Evolutionary conservation across 768 basidiomycete genomes (phyloP), one percentile per base, ranked within the genome.

Genomic region (Dentipellis fragilis): DNA sequence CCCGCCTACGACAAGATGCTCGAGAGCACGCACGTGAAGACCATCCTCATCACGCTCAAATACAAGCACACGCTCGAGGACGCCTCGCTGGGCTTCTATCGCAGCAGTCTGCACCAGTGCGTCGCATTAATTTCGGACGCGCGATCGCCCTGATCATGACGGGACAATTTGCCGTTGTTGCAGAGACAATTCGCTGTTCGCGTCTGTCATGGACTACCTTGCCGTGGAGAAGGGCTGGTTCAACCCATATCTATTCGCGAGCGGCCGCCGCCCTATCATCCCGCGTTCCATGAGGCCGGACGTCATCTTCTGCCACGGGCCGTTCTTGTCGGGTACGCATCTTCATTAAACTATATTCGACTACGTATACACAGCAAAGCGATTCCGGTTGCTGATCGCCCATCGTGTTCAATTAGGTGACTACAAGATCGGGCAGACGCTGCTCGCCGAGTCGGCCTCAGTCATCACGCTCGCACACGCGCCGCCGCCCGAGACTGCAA

Each of bases 221-320:
- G 74, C 80, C 2, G 69, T 80, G 3, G 78, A 81, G 66, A 83
- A 84, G 65, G 83, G 82, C 12, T 84, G 84, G 83, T 84, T 84
- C 67, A 80, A 76, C 11, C 82, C 82, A 0, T 83, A 84, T 63
- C 70, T 84, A 1, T 85, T 82, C 63, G 81, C 82, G 4, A 83
- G 80, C 55, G 74, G 73, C 2, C 74, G 79, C 10, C 67, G 82
- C 49, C 83, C 83, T 7, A 73, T 80, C 62, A 84, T 83, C 54
- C 82, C 79, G 1, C 72, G 83, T 40, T 73, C 73, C 21, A 79
- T 84, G 76, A 81, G 74, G 65, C 83, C 84, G 23, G 84, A 85
- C 65, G 69, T 85, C 9, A 67, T 83, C 10, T 84, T 84, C 62
- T 83, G 79, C 56, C 81, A 85, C 64, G 80, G 80, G 2, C 83